Percentiles rank a stretch among this genome's conserved stretches.
phyloP scores from a whole-genome alignment of 2,329 filamentous ascomycete genomes.

The Talaromyces rugulosus region DNA sequence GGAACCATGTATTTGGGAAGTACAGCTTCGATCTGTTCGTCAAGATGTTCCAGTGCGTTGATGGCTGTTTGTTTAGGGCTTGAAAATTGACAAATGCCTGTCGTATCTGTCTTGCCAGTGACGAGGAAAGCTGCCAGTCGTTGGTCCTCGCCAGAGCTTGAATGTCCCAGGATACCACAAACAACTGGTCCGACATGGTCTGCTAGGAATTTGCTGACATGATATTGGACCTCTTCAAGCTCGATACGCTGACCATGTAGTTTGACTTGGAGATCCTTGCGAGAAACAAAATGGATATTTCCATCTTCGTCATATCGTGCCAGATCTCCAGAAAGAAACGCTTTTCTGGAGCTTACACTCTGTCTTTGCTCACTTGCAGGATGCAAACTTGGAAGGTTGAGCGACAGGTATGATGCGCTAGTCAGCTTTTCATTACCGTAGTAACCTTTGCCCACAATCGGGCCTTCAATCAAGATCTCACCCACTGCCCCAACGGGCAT shows the following conservation, averaged over 20 bases:
- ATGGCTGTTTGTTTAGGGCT: neutral
- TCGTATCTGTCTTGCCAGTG: neutral
- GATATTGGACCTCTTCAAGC: conserved; percentile 30
- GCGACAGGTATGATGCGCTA: conserved; percentile 26
- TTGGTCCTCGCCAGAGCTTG: no score
- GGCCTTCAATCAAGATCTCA: conserved; percentile 46
- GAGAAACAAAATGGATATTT: conserved; percentile 27
- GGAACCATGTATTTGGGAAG: conserved; percentile 6
- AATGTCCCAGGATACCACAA: no score
- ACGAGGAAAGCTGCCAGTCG: neutral
- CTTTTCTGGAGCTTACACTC: no score
- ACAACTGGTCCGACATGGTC: neutral
- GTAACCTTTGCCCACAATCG: conserved; percentile 41
- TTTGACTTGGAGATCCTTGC: conserved; percentile 38
- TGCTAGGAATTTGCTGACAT: neutral
- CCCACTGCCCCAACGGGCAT: conserved; percentile 43
- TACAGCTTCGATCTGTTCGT: neutral
- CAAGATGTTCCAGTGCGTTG: neutral
- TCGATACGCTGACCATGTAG: conserved; percentile 40
- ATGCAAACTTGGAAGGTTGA: no score
- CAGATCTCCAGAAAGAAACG: conserved; percentile 19
- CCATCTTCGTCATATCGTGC: conserved; percentile 35
- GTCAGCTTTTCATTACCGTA: conserved; percentile 37
- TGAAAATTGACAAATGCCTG: neutral
- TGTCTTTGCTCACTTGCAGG: no score